Percentiles rank a stretch among this genome's conserved stretches.
Evolutionary conservation across 208 protist genomes (phyloP).

Genomic region (Trypanosoma vivax): DNA sequence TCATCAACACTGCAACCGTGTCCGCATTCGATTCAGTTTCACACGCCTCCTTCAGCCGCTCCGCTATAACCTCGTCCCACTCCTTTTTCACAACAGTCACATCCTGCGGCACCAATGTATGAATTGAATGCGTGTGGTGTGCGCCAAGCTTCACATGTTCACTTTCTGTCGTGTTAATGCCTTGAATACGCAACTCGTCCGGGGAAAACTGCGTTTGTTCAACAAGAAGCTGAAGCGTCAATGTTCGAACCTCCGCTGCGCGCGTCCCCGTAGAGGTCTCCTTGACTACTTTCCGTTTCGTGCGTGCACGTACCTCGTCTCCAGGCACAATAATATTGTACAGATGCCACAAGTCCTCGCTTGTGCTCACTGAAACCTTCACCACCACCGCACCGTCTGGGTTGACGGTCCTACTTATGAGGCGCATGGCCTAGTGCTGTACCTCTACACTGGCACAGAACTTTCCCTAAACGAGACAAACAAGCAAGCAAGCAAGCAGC

Average conservation of each 20-base stretch:
- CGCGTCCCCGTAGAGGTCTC: conserved; percentile 45
- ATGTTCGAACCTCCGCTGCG: conserved; percentile 47
- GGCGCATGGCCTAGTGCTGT: conserved; percentile 33
- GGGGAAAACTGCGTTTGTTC: conserved; percentile 61
- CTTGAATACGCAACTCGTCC: conserved; percentile 76
- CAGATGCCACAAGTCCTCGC: conserved; percentile 96
- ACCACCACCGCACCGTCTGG: conserved; percentile 84
- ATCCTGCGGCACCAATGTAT: conserved; percentile 76
- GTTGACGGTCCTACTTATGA: conserved; percentile 38
- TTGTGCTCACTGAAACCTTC: conserved; percentile 69
- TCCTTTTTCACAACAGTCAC: conserved; percentile 89
- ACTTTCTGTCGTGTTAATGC: conserved; percentile 85
- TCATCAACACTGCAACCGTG: conserved; percentile 93
- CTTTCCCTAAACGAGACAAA: no score
- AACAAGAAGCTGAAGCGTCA: conserved; percentile 51
- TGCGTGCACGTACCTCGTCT: conserved; percentile 68
- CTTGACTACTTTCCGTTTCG: conserved; percentile 64
- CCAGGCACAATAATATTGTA: conserved; percentile 94
- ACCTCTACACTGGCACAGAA: no score
- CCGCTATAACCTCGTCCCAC: conserved; percentile 79
- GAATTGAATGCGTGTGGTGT: conserved; percentile 91
- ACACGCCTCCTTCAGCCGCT: conserved; percentile 67
- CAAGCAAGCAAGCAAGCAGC: no score
- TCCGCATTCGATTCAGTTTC: conserved; percentile 70
- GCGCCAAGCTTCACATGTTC: conserved; percentile 88